Conservation (phyloP, 2,329 filamentous ascomycete species). For the Torrubiella hemipterigena region DNA sequence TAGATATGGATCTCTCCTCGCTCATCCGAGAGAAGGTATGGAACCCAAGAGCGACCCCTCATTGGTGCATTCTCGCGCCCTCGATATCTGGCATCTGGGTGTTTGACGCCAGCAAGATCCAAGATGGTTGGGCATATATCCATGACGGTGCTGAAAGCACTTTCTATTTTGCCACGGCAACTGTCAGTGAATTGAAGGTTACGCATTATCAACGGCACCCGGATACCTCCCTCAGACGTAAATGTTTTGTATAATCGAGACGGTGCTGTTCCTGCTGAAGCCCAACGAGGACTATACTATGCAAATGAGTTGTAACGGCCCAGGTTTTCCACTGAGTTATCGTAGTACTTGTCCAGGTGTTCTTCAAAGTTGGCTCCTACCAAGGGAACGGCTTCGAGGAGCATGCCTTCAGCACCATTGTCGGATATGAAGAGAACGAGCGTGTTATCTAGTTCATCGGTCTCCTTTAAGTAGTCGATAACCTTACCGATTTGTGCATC, state of each 20-base stretch:
- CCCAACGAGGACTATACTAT: constrained; percentile 49
- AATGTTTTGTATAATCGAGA: constrained; percentile 23
- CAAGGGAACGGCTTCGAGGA: constrained; percentile 46
- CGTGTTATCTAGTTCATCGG: constrained; percentile 39
- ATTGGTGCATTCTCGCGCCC: constrained; percentile 37
- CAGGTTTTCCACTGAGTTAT: constrained; percentile 37
- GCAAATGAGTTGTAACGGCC: constrained; percentile 44
- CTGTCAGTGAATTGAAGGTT: constrained; percentile 9
- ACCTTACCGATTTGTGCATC: constrained; percentile 38
- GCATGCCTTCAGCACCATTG: constrained; percentile 42
- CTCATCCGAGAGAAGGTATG: too few species aligned
- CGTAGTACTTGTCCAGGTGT: constrained; percentile 26
- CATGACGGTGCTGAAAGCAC: constrained; percentile 29
- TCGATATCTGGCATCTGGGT: constrained; percentile 22
- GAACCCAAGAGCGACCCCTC: constrained; percentile 34
- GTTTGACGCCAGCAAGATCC: constrained; percentile 29
- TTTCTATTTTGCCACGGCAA: constrained; percentile 6
- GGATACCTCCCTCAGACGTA: constrained; percentile 35
- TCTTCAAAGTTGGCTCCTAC: constrained; percentile 17
- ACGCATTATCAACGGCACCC: constrained; percentile 34
- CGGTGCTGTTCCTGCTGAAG: constrained; percentile 25
- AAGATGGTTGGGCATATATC: constrained; percentile 35
- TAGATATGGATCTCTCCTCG: too few species aligned
- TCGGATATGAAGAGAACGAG: constrained; percentile 42
- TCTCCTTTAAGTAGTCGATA: constrained; percentile 31